phyloP scores from a whole-genome alignment of 2,329 filamentous ascomycete species.

The Catunica adiposa region DNA sequence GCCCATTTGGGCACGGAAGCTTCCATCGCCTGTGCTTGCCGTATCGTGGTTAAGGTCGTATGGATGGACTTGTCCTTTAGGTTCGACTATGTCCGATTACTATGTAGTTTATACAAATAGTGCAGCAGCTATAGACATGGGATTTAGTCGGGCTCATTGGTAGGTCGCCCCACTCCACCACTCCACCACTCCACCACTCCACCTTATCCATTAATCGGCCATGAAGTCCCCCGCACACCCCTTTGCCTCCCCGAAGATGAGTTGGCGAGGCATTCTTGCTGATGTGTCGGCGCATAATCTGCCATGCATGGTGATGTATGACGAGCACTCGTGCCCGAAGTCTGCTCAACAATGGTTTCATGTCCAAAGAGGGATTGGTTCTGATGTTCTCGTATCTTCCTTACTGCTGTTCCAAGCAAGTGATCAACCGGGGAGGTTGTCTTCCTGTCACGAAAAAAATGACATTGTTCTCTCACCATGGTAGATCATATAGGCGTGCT shows the following conservation, averaged over 20 bases:
- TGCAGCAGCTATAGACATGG: no score
- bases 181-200: no score
- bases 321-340: not conserved
- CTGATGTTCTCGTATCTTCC: not conserved
- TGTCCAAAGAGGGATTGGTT: not conserved
- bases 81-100: no score
- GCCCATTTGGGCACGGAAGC: not conserved
- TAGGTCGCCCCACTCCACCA: no score
- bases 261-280: conserved; percentile 4
- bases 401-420: not conserved
- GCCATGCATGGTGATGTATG: conserved; percentile 11
- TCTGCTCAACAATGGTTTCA: not conserved
- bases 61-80: no score
- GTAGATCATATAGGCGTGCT: not conserved
- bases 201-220: no score
- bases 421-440: not conserved
- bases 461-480: not conserved
- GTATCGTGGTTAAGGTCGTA: no score
- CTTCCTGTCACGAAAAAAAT: not conserved
- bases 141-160: no score
- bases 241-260: not conserved
- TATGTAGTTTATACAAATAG: no score
- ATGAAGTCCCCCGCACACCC: not conserved
- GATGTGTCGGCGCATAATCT: not conserved
- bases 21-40: not conserved